phyloP scores from a whole-genome alignment of 371 early-diverging fungal genomes.

The Saksenaea oblongispora region DNA sequence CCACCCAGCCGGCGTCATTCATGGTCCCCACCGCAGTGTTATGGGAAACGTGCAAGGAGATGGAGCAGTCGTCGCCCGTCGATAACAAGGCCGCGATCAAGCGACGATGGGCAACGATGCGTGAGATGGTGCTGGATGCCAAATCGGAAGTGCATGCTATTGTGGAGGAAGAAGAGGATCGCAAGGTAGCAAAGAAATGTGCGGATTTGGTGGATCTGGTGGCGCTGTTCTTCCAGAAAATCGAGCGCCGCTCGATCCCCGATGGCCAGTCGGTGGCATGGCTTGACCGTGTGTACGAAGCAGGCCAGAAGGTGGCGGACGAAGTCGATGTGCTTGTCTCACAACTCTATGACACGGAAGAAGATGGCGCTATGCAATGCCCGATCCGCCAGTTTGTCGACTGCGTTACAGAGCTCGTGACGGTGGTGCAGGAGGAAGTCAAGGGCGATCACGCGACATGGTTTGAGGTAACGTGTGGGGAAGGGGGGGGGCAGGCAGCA shows the following conservation, averaged over 20 bases:
- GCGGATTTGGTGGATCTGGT: constrained; percentile 38
- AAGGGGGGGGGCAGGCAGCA: no score
- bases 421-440: constrained; percentile 31
- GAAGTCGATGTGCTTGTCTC: constrained; percentile 46
- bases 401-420: constrained; percentile 17
- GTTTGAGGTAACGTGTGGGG: constrained; percentile 49
- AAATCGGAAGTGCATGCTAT: constrained; percentile 40
- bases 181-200: constrained; percentile 32
- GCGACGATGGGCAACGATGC: constrained; percentile 18
- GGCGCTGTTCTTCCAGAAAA: constrained; percentile 34
- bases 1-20: constrained; percentile 11
- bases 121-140: constrained; percentile 32
- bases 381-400: constrained; percentile 24
- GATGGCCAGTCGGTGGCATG: constrained; percentile 14
- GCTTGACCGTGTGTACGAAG: constrained; percentile 26
- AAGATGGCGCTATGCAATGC: constrained; percentile 21
- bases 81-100: constrained; percentile 38
- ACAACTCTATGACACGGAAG: constrained; percentile 42
- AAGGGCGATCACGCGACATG: constrained; percentile 39
- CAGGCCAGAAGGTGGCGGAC: constrained; percentile 28
- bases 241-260: constrained; percentile 35
- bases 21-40: constrained; percentile 48
- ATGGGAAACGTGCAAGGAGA: constrained; percentile 43
- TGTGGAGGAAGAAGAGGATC: constrained; percentile 31
- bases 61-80: constrained; percentile 22